Percentiles rank a stretch among this genome's conserved stretches.
These are phyloP conservation scores for Fistulinella cinereoalba DNA, from an alignment of 1,284 basidiomycete genomes.

Conservation along the genomic window DNA sequence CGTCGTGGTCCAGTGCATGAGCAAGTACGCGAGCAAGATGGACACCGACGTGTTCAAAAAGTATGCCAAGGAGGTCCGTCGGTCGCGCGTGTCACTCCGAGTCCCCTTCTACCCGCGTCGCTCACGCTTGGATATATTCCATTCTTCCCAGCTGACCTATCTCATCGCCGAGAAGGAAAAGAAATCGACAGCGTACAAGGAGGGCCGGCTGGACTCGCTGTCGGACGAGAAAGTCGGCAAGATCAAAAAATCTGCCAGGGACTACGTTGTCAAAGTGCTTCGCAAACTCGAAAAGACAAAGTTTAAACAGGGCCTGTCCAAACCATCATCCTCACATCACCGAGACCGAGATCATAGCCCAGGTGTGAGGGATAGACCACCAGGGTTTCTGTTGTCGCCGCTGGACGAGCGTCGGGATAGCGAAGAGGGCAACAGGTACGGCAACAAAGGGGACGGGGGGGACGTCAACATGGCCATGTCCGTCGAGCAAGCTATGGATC, in stretches of 20 bases:
- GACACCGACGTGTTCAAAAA: slow-evolving; percentile 90
- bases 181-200: slow-evolving; percentile 75
- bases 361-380: slow-evolving; percentile 21
- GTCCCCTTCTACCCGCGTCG: not conserved
- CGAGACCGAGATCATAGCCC: slow-evolving; percentile 4
- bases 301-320: slow-evolving; percentile 16
- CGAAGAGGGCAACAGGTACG: slow-evolving; percentile 22
- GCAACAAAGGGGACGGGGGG: slow-evolving; percentile 22
- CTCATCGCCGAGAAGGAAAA: slow-evolving; percentile 92
- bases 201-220: slow-evolving; percentile 68
- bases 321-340: slow-evolving; percentile 17
- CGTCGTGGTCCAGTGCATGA: slow-evolving; percentile 90
- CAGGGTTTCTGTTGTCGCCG: slow-evolving; percentile 26
- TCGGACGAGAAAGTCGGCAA: slow-evolving; percentile 86
- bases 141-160: slow-evolving; percentile 81
- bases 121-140: slow-evolving; percentile 1
- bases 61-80: slow-evolving; percentile 87
- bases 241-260: slow-evolving; percentile 93
- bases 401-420: slow-evolving; percentile 19
- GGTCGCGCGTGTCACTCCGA: slow-evolving; percentile 3
- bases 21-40: slow-evolving; percentile 80
- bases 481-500: slow-evolving; percentile 53
- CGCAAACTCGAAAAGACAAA: slow-evolving; percentile 58
- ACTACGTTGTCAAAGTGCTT: slow-evolving; percentile 73
- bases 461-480: slow-evolving; percentile 40